Evolutionary conservation across 2,329 filamentous ascomycete genomes (phyloP), one percentile per base, ranked within the genome.

Genomic region (Elsinoe ampelina): DNA sequence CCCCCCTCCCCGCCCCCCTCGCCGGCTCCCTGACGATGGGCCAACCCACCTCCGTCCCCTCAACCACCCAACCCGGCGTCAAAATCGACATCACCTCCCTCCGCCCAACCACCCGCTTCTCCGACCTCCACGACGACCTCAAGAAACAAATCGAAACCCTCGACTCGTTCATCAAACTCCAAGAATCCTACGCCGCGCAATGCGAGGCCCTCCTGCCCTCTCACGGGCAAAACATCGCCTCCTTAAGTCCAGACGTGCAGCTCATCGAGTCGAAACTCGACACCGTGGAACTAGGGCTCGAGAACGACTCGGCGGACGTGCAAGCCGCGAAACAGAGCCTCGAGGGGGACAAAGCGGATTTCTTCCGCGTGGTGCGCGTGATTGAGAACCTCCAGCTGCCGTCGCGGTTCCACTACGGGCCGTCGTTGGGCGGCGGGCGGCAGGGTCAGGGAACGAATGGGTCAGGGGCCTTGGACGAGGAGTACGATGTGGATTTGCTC

Each of bases 71-170:
- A 20, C 67, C 85, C 0, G 88, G 86, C 15, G 86, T 89, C 15
- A 85, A 87, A 65, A 87, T 95, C 64, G 87, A 93, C 70, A 73
- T 87, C 54, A 81, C 81, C 63, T 88, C 87, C 67, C 77, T 97
- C 59, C 83, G 89, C 54, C 86, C 87, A 13, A 95, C 91, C 0
- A 95, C 90, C 2, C 88, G 93, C 60, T 96, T 93, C 75, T 89
- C 90, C 67, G 92, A 95, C 70, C 84, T 95, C 26, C 83, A 87
- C 59, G 86, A 92, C 62, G 83, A 88, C 30, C 76, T 95, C 13
- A 89, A 95, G 67, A 81, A 83, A 60, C 75, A 89, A 62, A 87
- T 98, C 60, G 82, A 88, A 60, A 73, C 78, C 8, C 82, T 95
- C 61, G 92, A 98, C 71, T 80, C 81, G 58, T 82, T 85, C 61